Evolutionary conservation across 2,329 filamentous ascomycete genomes (phyloP), one percentile per base, ranked within the genome.

Genomic region (Colletotrichum sp.): DNA sequence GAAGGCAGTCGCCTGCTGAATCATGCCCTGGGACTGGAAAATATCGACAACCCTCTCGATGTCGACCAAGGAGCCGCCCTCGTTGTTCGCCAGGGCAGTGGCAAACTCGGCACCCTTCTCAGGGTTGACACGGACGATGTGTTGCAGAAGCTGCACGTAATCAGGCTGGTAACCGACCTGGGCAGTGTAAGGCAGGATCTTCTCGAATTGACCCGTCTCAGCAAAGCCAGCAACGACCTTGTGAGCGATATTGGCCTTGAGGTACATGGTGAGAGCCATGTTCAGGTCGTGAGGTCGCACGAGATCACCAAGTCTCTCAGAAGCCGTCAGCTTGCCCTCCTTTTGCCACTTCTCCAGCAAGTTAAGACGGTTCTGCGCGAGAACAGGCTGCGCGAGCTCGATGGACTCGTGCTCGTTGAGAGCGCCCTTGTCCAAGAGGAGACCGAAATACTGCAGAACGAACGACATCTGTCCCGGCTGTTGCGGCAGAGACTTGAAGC

Each of bases 1-100:
- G 91, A 99, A 99, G n/a, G 96, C 96, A 4, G 97, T 99, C 9
- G 96, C 96, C 85, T 98, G 96, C 84, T 98, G 97, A 66, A 98
- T 92, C 96, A 98, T 97, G 81, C 96, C 96, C 85, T 99, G 97
- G 12, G 96, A 96, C 85, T 98, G 94, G 93, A 99, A 99, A 75
- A 99, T 96, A 84, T 99, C 97, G 65, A 98, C 95, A 28, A 98
- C 96, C 62, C 96, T 95, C 83, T 98, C 95, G 73, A 98, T 92
- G 80, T 98, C 97, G 79, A 99, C 93, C 75, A 98, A 88, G 28
- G 96, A 93, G 30, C 95, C 96, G 76, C 93, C 92, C 82, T 98
- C 95, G 80, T 97, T 93, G 84, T 97, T 98, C 58, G 95, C 96
- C 76, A 99, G 91, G 78, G 95, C 92, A n/a, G 94, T 94, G 26